A percentile compares a stretch with the other conserved stretches of the same genome.
These are phyloP conservation scores for Cercospora beticola DNA, from an alignment of 2,329 filamentous ascomycete genomes.

Conservation along the genomic window DNA sequence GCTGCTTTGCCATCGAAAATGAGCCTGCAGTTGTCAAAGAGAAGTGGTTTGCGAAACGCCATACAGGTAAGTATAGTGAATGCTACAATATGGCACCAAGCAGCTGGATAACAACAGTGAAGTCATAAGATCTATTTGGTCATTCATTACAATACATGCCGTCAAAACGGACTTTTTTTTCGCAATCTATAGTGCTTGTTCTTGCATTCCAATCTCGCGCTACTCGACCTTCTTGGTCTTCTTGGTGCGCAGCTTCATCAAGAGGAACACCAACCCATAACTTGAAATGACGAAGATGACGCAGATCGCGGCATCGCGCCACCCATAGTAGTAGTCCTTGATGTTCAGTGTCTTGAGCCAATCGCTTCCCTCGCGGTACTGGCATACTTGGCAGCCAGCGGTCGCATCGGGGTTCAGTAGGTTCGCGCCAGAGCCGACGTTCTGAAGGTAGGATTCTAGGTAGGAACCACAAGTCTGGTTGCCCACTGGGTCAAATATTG, in stretches of 20 bases:
- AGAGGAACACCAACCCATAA: slow-evolving; percentile 15
- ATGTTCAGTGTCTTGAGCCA: slow-evolving; percentile 62
- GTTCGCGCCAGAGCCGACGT: slow-evolving; percentile 46
- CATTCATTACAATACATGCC: not conserved
- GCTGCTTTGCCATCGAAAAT: too few species aligned
- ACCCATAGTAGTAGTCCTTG: slow-evolving; percentile 61
- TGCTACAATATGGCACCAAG: too few species aligned
- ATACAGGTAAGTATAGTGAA: too few species aligned
- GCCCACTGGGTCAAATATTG: slow-evolving; percentile 49
- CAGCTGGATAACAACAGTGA: not conserved
- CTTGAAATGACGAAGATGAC: slow-evolving; percentile 50
- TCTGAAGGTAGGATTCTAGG: slow-evolving; percentile 52
- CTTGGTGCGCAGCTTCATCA: slow-evolving; percentile 43
- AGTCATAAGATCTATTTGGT: not conserved
- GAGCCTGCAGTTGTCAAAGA: too few species aligned
- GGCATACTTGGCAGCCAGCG: slow-evolving; percentile 58
- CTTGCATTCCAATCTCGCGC: not conserved
- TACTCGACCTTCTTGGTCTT: slow-evolving; percentile 40
- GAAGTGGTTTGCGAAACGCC: too few species aligned
- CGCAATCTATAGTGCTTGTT: not conserved
- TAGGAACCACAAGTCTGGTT: slow-evolving; percentile 60
- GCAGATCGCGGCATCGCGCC: slow-evolving; percentile 63
- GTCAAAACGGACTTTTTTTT: not conserved
- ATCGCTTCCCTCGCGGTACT: slow-evolving; percentile 58
- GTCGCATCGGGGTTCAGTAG: slow-evolving; percentile 61